A percentile compares a stretch with the other conserved stretches of the same genome.
Evolutionary conservation across 1,139 yeast species (phyloP).

Genomic region (Kurtzmaniella quercitrusa): DNA sequence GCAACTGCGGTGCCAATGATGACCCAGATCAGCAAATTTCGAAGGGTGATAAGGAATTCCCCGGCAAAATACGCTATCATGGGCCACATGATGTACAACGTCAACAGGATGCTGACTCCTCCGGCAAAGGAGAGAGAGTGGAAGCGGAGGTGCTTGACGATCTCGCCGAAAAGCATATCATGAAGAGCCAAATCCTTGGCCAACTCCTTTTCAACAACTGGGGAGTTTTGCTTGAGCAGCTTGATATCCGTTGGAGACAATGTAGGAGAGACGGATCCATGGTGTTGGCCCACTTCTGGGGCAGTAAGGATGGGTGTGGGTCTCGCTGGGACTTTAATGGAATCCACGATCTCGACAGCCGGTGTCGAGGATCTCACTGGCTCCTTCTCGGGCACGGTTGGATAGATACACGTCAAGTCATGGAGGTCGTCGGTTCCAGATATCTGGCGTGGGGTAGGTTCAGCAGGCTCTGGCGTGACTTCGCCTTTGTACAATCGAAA

Average conservation of each 20-base stretch:
- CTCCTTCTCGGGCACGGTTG: not conserved
- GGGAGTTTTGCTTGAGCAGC: constrained; percentile 3
- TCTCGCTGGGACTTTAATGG: not conserved
- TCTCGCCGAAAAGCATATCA: not conserved
- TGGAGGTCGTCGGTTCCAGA: not conserved
- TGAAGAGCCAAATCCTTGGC: not conserved
- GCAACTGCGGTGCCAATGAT: constrained; percentile 20
- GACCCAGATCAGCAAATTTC: constrained; percentile 23
- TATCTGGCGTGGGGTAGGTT: not conserved
- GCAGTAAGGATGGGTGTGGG: not conserved
- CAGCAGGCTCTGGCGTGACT: not conserved
- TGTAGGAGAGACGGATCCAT: not conserved
- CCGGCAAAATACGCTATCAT: constrained; percentile 17
- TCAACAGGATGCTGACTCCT: constrained; percentile 24
- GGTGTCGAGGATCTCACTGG: not conserved
- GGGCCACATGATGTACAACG: constrained; percentile 19
- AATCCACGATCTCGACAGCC: not conserved
- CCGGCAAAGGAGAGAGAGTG: constrained; percentile 30
- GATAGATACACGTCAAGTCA: not conserved
- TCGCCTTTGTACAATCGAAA: constrained; percentile 8
- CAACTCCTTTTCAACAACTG: constrained; percentile 5
- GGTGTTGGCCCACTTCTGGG: constrained; percentile 1
- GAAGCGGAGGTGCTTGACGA: constrained; percentile 11
- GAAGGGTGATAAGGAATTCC: constrained; percentile 17
- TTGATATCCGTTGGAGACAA: not conserved